These are phyloP conservation scores for Funneliformis mosseae DNA, from an alignment of 192 early-diverging fungal species.

Conservation along the genomic window DNA sequence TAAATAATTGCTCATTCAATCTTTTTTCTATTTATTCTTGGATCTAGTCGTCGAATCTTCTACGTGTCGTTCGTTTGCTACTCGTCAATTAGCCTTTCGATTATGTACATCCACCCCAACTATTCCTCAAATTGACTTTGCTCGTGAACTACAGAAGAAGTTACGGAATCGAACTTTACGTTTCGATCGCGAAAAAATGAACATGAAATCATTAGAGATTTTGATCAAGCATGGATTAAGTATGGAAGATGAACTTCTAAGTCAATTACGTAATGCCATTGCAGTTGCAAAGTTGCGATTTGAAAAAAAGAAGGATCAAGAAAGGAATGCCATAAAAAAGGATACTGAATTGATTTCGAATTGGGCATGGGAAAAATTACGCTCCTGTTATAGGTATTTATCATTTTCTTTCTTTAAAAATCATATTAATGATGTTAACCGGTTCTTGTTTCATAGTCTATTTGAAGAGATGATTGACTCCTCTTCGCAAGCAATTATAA, in stretches of 20 bases:
- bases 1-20: neutral
- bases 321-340: neutral
- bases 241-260: neutral
- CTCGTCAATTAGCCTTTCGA: neutral
- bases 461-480: neutral
- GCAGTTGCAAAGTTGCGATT: neutral
- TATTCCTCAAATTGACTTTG: neutral
- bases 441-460: neutral
- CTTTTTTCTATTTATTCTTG: neutral
- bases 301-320: neutral
- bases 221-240: conserved; percentile 9
- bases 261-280: neutral
- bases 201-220: conserved; percentile 13
- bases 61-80: conserved; percentile 1
- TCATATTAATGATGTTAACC: neutral
- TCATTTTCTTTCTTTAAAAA: neutral
- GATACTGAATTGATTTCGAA: neutral
- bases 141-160: neutral
- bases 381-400: conserved; percentile 1
- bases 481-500: neutral
- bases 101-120: neutral
- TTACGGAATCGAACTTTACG: neutral
- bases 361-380: neutral
- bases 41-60: conserved; percentile 13
- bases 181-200: conserved; percentile 1